Conservation (phyloP, 208 protist species). For the Acanthamoeba lenticulata region DNA sequence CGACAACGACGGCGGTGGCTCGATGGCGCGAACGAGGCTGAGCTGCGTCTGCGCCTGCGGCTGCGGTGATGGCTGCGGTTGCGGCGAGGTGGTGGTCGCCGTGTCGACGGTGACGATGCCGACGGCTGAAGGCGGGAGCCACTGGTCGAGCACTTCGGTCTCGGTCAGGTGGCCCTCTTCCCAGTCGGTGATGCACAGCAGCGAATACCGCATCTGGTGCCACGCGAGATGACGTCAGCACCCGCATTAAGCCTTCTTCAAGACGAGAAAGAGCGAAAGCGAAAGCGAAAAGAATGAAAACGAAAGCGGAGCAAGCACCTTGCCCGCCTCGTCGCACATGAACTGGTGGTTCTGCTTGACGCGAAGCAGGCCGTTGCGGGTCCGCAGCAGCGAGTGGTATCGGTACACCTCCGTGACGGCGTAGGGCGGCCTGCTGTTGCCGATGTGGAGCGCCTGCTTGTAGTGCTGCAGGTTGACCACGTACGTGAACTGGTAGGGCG, state of each 20-base stretch:
- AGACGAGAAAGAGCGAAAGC: background rate
- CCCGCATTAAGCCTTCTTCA: background rate
- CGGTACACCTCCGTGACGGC: background rate
- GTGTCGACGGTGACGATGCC: background rate
- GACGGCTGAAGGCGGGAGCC: background rate
- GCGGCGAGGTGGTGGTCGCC: too few species aligned
- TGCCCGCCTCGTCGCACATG: background rate
- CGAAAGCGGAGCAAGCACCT: background rate
- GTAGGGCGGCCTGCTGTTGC: background rate
- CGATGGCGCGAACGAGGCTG: too few species aligned
- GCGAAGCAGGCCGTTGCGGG: background rate
- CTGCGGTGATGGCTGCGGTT: too few species aligned
- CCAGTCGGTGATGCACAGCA: constrained; percentile 1
- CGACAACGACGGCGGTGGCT: too few species aligned
- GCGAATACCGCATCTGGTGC: background rate
- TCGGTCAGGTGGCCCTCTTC: background rate
- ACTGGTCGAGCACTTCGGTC: background rate
- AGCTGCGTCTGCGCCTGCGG: too few species aligned
- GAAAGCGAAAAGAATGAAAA: too few species aligned
- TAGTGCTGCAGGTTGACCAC: background rate
- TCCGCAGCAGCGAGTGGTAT: background rate
- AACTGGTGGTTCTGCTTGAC: background rate
- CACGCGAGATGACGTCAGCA: background rate
- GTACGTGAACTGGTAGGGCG: background rate
- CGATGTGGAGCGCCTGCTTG: background rate